phyloP scores from a whole-genome alignment of 352 stramenopile genomes.

The Plasmopara viticola region DNA sequence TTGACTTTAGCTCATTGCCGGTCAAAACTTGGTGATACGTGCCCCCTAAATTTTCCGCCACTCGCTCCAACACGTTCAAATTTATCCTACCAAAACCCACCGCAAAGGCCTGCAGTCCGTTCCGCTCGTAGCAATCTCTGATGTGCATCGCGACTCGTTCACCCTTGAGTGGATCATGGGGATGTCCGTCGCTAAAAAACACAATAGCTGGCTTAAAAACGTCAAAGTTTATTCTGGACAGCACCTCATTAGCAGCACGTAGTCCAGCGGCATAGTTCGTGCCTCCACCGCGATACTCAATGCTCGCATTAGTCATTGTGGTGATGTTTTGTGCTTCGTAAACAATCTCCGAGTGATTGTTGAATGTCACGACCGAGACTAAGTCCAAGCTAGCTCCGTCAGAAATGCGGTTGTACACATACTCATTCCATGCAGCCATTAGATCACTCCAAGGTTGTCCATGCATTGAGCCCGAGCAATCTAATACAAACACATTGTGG shows the following conservation, averaged over 20 bases:
- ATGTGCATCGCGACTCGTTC: slow-evolving; percentile 53
- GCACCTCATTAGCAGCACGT: slow-evolving; percentile 51
- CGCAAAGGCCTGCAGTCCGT: slow-evolving; percentile 51
- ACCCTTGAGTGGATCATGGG: slow-evolving; percentile 32
- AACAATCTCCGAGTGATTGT: slow-evolving; percentile 30
- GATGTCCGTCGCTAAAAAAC: slow-evolving; percentile 76
- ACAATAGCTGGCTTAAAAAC: slow-evolving; percentile 59
- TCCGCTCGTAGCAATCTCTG: slow-evolving; percentile 43
- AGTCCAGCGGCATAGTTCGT: slow-evolving; percentile 50
- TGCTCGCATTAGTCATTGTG: slow-evolving; percentile 18
- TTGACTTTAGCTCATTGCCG: slow-evolving; percentile 62
- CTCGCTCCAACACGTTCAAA: slow-evolving; percentile 42
- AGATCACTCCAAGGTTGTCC: slow-evolving; percentile 55
- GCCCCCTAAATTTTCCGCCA: slow-evolving; percentile 51
- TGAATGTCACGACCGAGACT: slow-evolving; percentile 70
- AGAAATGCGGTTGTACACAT: slow-evolving; percentile 58
- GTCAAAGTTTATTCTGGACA: slow-evolving; percentile 59
- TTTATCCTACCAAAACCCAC: slow-evolving; percentile 75
- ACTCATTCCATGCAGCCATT: slow-evolving; percentile 50
- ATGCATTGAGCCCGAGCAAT: slow-evolving; percentile 70
- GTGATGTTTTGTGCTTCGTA: slow-evolving; percentile 53
- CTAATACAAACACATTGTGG: slow-evolving; percentile 79
- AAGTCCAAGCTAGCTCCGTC: slow-evolving; percentile 49
- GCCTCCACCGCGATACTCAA: slow-evolving; percentile 40
- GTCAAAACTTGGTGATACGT: slow-evolving; percentile 55